These are phyloP conservation scores for Papiliotrema flavescens DNA, from an alignment of 1,284 basidiomycete genomes.

Conservation along the genomic window DNA sequence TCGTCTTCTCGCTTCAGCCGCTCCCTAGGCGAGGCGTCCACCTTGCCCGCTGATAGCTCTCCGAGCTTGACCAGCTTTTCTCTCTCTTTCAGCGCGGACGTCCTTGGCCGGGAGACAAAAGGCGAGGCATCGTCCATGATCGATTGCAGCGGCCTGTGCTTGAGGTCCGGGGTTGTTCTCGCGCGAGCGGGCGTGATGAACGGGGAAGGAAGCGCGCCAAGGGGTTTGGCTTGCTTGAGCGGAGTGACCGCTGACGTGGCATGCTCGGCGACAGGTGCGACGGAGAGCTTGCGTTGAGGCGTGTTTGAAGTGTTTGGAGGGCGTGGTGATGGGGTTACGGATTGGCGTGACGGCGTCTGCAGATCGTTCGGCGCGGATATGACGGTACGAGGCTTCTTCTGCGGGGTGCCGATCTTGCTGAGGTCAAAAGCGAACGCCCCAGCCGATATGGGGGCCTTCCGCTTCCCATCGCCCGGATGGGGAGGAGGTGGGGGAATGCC, in stretches of 20 bases:
- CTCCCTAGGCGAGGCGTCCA: conserved; percentile 1
- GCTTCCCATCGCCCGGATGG: background rate
- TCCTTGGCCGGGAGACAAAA: background rate
- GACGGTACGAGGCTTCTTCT: background rate
- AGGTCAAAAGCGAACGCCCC: conserved; percentile 11
- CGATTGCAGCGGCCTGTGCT: background rate
- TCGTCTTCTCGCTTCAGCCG: conserved; percentile 21
- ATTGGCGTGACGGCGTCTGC: background rate
- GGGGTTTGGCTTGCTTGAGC: background rate
- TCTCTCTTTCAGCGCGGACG: background rate
- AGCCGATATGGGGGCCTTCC: conserved; percentile 6
- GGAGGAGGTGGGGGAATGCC: background rate
- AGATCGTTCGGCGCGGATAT: background rate
- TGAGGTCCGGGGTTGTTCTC: background rate
- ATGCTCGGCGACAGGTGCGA: background rate
- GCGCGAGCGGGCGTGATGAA: background rate
- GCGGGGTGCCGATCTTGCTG: background rate
- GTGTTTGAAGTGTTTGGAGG: background rate
- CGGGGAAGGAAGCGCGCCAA: conserved; percentile 6
- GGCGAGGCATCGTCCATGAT: conserved; percentile 2
- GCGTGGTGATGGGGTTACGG: background rate
- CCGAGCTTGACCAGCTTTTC: conserved; percentile 4
- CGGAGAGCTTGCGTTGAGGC: background rate
- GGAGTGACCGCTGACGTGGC: background rate
- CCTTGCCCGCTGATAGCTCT: background rate